Conservation (phyloP, 2,329 filamentous ascomycete species). For the Fusarium palustre region DNA sequence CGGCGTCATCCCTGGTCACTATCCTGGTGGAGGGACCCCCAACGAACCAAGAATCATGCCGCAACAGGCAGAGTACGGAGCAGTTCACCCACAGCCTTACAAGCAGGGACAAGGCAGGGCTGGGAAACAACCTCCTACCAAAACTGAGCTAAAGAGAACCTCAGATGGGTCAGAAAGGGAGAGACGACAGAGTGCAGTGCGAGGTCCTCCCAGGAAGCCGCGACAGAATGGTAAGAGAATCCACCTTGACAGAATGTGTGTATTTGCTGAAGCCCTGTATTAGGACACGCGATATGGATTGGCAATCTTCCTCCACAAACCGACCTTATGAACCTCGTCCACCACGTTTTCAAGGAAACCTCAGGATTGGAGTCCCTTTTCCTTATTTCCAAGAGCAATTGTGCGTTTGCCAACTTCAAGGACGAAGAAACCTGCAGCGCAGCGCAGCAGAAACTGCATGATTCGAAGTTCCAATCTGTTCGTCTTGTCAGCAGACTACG, state of each 20-base stretch:
- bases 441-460: constrained; percentile 87
- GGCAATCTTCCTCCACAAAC: constrained; percentile 91
- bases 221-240: constrained; percentile 68
- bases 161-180: constrained; percentile 40
- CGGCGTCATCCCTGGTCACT: constrained; percentile 53
- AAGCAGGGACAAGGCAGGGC: constrained; percentile 45
- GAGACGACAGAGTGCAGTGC: constrained; percentile 46
- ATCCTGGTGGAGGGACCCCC: constrained; percentile 45
- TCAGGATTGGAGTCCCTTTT: constrained; percentile 88
- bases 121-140: constrained; percentile 23
- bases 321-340: constrained; percentile 84
- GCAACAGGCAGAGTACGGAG: constrained; percentile 27
- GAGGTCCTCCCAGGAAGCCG: constrained; percentile 56
- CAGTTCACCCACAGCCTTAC: constrained; percentile 10
- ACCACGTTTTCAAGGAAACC: constrained; percentile 87
- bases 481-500: constrained; percentile 87
- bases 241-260: constrained; percentile 17
- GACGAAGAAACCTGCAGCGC: constrained; percentile 79
- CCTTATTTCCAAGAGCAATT: constrained; percentile 96
- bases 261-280: constrained; percentile 14
- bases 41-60: constrained; percentile 44
- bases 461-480: constrained; percentile 88
- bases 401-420: constrained; percentile 95
- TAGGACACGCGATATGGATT: constrained; percentile 92
- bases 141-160: constrained; percentile 33